phyloP scores from a whole-genome alignment of 805 yeast species.

The Wickerhamomyces bovis region DNA sequence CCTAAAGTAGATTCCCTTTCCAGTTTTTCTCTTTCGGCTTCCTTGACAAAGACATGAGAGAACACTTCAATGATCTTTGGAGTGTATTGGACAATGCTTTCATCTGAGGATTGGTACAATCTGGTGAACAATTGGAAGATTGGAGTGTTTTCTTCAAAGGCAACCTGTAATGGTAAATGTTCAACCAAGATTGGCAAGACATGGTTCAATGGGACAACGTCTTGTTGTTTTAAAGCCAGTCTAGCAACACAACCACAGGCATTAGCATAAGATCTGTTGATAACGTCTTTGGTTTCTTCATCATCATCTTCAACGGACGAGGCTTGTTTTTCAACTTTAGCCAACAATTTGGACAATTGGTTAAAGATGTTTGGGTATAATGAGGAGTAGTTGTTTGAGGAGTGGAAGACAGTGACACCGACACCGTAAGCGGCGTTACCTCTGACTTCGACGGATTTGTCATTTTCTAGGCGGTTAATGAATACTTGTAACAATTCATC shows the following conservation, averaged over 20 bases:
- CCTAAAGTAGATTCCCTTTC: constrained; percentile 74
- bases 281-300: constrained; percentile 72
- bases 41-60: constrained; percentile 66
- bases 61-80: constrained; percentile 62
- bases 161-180: constrained; percentile 82
- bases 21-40: constrained; percentile 64
- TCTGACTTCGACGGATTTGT: constrained; percentile 79
- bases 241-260: constrained; percentile 97
- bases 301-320: constrained; percentile 47
- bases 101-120: constrained; percentile 60
- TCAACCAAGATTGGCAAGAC: constrained; percentile 67
- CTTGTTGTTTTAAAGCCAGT: constrained; percentile 68
- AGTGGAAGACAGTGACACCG: constrained; percentile 59
- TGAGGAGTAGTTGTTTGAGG: constrained; percentile 40
- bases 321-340: constrained; percentile 73
- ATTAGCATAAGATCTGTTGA: constrained; percentile 83
- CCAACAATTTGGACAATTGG: constrained; percentile 63
- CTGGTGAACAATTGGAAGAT: constrained; percentile 72
- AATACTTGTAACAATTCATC: constrained; percentile 69
- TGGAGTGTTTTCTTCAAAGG: constrained; percentile 89
- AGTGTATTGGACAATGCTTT: constrained; percentile 46
- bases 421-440: constrained; percentile 96
- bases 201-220: constrained; percentile 69
- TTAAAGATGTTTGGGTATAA: constrained; percentile 64
- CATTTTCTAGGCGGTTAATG: constrained; percentile 61